Conservation (phyloP, 139 green algal species). For the Asterochloris erici region DNA sequence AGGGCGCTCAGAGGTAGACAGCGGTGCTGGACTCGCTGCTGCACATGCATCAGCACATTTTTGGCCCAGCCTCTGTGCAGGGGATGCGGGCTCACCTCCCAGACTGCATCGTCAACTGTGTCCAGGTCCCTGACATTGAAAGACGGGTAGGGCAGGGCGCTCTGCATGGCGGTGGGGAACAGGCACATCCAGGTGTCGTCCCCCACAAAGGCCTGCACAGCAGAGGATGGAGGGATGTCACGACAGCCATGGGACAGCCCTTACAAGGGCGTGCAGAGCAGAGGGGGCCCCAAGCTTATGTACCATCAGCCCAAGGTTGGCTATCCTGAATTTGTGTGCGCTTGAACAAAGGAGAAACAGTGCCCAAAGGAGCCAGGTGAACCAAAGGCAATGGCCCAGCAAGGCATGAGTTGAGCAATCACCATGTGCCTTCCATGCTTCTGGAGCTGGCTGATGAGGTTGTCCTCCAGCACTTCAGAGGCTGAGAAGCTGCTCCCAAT, state of each 20-base stretch:
- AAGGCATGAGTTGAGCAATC: not conserved
- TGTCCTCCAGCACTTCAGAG: constrained; percentile 80
- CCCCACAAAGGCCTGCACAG: constrained; percentile 61
- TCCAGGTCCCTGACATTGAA: constrained; percentile 94
- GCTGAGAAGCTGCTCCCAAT: constrained; percentile 83
- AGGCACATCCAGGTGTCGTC: constrained; percentile 94
- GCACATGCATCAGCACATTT: too few relatives aligned
- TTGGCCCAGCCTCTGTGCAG: too few relatives aligned
- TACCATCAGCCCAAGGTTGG: too few relatives aligned
- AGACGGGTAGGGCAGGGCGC: constrained; percentile 76
- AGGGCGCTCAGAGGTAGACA: too few relatives aligned
- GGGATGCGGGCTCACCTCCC: constrained; percentile 31
- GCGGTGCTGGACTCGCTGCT: too few relatives aligned
- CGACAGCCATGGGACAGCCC: too few relatives aligned
- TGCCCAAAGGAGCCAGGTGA: too few relatives aligned
- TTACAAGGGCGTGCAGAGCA: too few relatives aligned
- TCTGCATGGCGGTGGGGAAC: constrained; percentile 56
- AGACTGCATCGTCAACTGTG: constrained; percentile 92
- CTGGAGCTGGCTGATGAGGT: constrained; percentile 82
- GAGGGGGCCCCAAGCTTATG: too few relatives aligned
- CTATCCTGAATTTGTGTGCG: too few relatives aligned
- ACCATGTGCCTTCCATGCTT: constrained; percentile 48
- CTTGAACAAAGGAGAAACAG: too few relatives aligned
- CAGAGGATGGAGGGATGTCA: not conserved
- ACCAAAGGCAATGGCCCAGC: too few relatives aligned